Evolutionary conservation across 768 basidiomycete species (phyloP).

Genomic region (Phanerochaete carnosa): DNA sequence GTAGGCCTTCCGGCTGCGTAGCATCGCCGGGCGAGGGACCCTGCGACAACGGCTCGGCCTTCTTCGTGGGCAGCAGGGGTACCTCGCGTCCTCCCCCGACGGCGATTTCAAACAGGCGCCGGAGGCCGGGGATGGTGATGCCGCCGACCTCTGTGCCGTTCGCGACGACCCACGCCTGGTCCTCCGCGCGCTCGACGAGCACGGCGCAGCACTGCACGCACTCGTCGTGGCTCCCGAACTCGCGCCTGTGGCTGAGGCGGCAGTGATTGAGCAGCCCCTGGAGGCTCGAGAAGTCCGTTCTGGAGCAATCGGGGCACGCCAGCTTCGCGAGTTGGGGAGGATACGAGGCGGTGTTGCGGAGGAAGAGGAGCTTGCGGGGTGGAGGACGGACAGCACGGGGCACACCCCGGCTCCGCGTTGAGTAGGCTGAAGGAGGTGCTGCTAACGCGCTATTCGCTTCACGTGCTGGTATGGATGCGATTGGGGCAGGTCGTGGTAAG

Average conservation of each 20-base stretch:
- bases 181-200: slow-evolving; percentile 30
- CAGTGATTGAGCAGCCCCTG: slow-evolving; percentile 53
- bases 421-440: not conserved
- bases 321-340: slow-evolving; percentile 34
- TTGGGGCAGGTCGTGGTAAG: slow-evolving; percentile 9
- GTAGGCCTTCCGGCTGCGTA: not conserved
- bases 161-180: slow-evolving; percentile 31
- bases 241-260: slow-evolving; percentile 43
- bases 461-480: slow-evolving; percentile 2
- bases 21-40: not conserved
- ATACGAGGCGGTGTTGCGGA: slow-evolving; percentile 31
- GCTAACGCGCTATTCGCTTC: slow-evolving; percentile 18
- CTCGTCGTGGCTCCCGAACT: slow-evolving; percentile 50
- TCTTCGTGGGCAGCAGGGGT: slow-evolving; percentile 6
- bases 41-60: not conserved
- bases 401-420: slow-evolving; percentile 18
- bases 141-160: slow-evolving; percentile 39
- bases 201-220: slow-evolving; percentile 45
- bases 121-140: slow-evolving; percentile 41
- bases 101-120: slow-evolving; percentile 47
- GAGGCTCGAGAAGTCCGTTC: slow-evolving; percentile 47
- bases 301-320: slow-evolving; percentile 39
- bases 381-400: slow-evolving; percentile 14
- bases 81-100: slow-evolving; percentile 32
- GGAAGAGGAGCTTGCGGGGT: slow-evolving; percentile 37